Evolutionary conservation across 805 yeast genomes (phyloP), one percentile per base, ranked within the genome.

Genomic region (Osmozyma mogii): DNA sequence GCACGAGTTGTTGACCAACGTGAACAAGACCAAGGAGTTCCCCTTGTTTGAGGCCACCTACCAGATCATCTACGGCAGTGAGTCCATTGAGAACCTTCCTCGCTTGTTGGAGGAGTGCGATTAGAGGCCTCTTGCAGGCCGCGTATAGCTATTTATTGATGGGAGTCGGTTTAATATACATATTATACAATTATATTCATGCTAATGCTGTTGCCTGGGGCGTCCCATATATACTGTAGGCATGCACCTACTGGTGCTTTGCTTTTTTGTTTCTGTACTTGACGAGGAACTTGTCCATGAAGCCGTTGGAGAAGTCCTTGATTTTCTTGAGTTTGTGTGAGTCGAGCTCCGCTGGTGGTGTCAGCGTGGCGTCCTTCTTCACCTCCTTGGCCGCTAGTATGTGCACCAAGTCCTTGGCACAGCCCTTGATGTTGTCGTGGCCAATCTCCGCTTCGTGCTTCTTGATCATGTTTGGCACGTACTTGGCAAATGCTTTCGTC

Each of bases 11-110:
- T 70, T 84, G 51, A 65, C 56, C 22, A 68, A 66, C 40, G 68
- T 65, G 49, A 57, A 61, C 31, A 59, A 69, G 51, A 50, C 64
- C 36, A 65, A 65, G 28, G 92, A 87, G 41, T 89, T 81, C 73
- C 97, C 97, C 39, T 67, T 81, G 38, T 75, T 81, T 47, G 73
- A 69, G 41, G 78, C 83, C 25, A 87, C 94, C 28, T 87, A 87
- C 61, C 78, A 75, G 50, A 84, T 89, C 44, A 74, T 85, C 33
- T 85, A 75, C 58, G 85, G 84, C 37, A 70, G 72, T 34, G 76
- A 77, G 44, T 69, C 77, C 41, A 81, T 88, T 56, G 78, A 78
- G 40, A 75, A 75, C 45, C 68, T 88, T 46, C 95, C 95, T 29
- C 66, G 63, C 35, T 64, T 78, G 56, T 69, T 81, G 44, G 87